Evolutionary conservation across 164 flowering plant genomes (phyloP), one percentile per base, ranked within the genome.

Genomic region (Dillenia turbinata): DNA sequence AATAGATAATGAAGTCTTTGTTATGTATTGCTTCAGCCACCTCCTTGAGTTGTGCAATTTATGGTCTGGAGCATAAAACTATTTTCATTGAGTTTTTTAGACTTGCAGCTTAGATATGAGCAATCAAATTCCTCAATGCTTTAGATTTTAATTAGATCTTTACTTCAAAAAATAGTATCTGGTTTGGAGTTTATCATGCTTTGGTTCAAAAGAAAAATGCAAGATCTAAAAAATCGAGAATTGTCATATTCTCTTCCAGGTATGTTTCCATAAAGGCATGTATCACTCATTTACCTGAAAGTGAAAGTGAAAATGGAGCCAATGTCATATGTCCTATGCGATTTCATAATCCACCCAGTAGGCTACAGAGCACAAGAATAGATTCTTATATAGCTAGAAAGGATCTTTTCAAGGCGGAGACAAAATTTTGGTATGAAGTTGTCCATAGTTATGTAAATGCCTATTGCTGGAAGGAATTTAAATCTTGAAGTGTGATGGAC

Each of bases 401-500:
- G 64, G 85, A 81, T 47, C 61, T 81, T 10, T 83, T 69, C 49
- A 73, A 59, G 65, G 85, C 88, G 11, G 85, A 81, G 68, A 66
- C 79, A 44, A 73, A 61, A 51, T 83, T 79, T 50, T 74, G 77
- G 84, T 68, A 74, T 22, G 80, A 79, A 10, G 74, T 77, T 24
- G 67, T 79, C 12, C 69, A 51, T 15, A 67, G 81, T 55, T 77
- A 75, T 51, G 59, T 79, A 17, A 63, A 58, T 47, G 73, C 61
- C 53, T 79, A 62, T 61, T 82, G 56, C 52, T 69, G 83, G 82
- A 72, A 73, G 49, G 48, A 60, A 22, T 6, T 69, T 50, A 61
- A 70, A 47, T 16, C 78, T 10, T 73, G 83, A 49, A 83, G 81
- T 67, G 83, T 81, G 59, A 66, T 81, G 82, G 88, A 83, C 72